A percentile compares a stretch with the other conserved stretches of the same genome.
Conservation (phyloP, 148 eudicot species). For the Persicaria maculosa region DNA sequence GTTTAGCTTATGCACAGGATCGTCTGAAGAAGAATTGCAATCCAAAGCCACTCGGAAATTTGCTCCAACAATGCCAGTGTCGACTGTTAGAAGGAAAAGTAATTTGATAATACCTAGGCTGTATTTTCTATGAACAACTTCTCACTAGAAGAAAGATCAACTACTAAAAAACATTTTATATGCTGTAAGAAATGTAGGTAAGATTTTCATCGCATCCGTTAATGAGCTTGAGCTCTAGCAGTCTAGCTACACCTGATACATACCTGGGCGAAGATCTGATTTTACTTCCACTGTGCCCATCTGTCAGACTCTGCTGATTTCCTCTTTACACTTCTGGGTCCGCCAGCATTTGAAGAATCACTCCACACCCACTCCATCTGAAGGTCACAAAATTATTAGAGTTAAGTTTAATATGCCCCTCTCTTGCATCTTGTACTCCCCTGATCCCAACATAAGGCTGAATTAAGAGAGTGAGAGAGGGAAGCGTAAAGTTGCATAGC, state of each 20-base stretch:
- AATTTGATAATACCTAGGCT: neutral
- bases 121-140: neutral
- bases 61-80: neutral
- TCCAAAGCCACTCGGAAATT: no score
- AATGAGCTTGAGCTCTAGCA: neutral
- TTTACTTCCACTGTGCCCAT: constrained; percentile 51
- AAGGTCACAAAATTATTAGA: constrained; percentile 11
- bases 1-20: neutral
- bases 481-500: constrained; percentile 11
- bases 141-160: neutral
- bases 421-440: no score
- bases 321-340: constrained; percentile 39
- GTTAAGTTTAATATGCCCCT: neutral
- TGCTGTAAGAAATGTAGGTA: neutral
- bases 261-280: neutral
- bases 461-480: neutral
- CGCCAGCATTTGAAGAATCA: constrained; percentile 42
- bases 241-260: neutral
- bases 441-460: neutral
- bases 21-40: neutral
- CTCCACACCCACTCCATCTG: constrained; percentile 95
- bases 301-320: constrained; percentile 41
- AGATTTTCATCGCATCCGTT: neutral
- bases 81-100: neutral
- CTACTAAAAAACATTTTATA: neutral